These are phyloP conservation scores for Beauveria brongniartii DNA, from an alignment of 2,329 filamentous ascomycete genomes.

Conservation along the genomic window DNA sequence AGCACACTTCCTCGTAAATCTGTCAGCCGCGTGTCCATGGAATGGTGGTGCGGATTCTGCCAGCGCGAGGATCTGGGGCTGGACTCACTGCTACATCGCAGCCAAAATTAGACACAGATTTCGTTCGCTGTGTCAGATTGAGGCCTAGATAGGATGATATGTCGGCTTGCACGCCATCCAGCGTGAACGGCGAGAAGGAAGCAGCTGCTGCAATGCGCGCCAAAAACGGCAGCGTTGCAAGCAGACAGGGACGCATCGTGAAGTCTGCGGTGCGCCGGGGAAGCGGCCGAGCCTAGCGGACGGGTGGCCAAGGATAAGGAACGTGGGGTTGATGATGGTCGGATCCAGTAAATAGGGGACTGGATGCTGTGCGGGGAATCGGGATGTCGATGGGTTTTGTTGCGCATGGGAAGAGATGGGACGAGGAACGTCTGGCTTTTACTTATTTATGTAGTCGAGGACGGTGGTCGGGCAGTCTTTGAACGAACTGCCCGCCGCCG, in stretches of 20 bases:
- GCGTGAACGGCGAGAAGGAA: background rate
- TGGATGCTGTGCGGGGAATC: background rate
- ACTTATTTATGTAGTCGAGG: background rate
- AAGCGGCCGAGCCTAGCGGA: background rate
- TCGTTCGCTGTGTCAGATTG: background rate
- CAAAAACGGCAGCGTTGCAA: background rate
- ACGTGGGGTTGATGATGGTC: background rate
- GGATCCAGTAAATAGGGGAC: background rate
- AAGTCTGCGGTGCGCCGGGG: background rate
- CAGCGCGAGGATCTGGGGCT: background rate
- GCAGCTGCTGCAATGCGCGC: background rate
- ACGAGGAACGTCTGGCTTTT: background rate
- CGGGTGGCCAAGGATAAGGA: background rate
- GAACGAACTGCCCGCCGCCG: background rate
- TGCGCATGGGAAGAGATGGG: background rate
- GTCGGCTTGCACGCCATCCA: background rate
- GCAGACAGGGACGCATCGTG: background rate
- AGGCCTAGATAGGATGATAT: background rate
- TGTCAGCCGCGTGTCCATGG: background rate
- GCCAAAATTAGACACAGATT: background rate
- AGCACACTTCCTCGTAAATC: conserved; percentile 13
- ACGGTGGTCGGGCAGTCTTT: background rate
- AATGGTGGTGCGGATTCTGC: background rate
- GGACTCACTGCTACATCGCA: conserved; percentile 10
- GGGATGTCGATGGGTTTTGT: background rate